Base-by-base conservation (phyloP, 129 eudicot genomes). In the Smallanthus sonchifolius region DNA sequence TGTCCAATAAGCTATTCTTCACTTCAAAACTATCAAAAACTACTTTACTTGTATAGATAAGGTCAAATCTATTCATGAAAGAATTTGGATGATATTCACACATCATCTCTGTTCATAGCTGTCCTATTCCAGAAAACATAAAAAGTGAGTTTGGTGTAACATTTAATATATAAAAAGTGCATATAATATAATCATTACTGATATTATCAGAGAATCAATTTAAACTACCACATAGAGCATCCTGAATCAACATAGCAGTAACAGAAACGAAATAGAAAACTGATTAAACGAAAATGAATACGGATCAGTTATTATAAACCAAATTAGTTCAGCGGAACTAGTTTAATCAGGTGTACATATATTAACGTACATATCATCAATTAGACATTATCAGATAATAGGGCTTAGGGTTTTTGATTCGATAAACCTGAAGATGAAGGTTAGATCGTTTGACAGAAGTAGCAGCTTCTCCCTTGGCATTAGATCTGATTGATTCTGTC, bases 391-490 rank as follows among this genome's bases (percentile, higher is more conserved):
- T 11, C 16, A 34, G 68, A 45, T 61, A 8, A 52, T 36, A 37
- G 38, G 15, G 6, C 2, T 42, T 34, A 37, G 67, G 62, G 70
- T 71, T 35, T 39, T 43, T 57, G 73, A 75, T 44, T 16, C 14
- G 20, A 49, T 51, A 67, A 70, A 86, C 91, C 91, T 86, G 91
- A 56, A 77, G 77, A 42, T 75, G 77, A 64, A 76, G 80, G 38
- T 75, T 62, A 61, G 84, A 59, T 74, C 49, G 77, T 55, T 74
- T 77, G 55, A 70, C 32, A 64, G 78, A n/a, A 59, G 72, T 30
- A 68, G 82, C 73, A 51, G 49, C 28, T 64, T 74, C 62, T 7
- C 43, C 52, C 55, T 78, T 56, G 43, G 66, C 65, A 49, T 60
- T 70, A 19, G 84, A 72, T 64, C 80, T 75, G 16, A 39, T 80